Percentiles rank a stretch among this genome's conserved stretches.
phyloP scores from a whole-genome alignment of 805 yeast genomes.

The Scheffersomyces lignosus region DNA sequence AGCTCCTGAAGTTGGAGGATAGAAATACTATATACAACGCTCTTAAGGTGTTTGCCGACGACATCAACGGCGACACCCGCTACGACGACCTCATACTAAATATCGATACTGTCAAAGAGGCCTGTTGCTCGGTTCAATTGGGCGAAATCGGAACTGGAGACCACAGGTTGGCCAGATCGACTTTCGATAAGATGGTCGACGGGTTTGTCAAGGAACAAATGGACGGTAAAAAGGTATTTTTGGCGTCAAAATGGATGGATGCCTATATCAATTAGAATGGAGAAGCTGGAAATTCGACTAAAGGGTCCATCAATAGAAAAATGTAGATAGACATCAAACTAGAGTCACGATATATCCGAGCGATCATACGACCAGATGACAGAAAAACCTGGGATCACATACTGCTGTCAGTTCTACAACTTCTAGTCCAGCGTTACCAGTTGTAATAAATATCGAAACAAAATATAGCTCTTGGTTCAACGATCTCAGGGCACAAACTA shows the following conservation, averaged over 20 bases:
- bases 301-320: too few species aligned
- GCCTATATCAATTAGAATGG: conserved; percentile 40
- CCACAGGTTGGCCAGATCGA: conserved; percentile 37
- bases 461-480: too few species aligned
- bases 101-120: conserved; percentile 47
- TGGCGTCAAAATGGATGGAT: conserved; percentile 63
- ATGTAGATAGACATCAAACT: too few species aligned
- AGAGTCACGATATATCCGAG: too few species aligned
- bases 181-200: conserved; percentile 51
- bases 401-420: too few species aligned
- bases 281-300: too few species aligned
- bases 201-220: conserved; percentile 58
- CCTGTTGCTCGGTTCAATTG: conserved; percentile 45
- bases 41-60: conserved; percentile 51
- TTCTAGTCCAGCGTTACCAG: too few species aligned
- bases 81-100: conserved; percentile 44
- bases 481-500: too few species aligned
- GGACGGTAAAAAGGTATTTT: conserved; percentile 58
- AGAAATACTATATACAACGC: conserved; percentile 57
- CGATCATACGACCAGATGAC: too few species aligned
- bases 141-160: conserved; percentile 51
- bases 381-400: too few species aligned
- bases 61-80: conserved; percentile 11
- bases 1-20: conserved; percentile 51
- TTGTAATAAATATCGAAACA: too few species aligned